Conservation (phyloP, 2,329 filamentous ascomycete species). For the Phyllosticta ampelicida region DNA sequence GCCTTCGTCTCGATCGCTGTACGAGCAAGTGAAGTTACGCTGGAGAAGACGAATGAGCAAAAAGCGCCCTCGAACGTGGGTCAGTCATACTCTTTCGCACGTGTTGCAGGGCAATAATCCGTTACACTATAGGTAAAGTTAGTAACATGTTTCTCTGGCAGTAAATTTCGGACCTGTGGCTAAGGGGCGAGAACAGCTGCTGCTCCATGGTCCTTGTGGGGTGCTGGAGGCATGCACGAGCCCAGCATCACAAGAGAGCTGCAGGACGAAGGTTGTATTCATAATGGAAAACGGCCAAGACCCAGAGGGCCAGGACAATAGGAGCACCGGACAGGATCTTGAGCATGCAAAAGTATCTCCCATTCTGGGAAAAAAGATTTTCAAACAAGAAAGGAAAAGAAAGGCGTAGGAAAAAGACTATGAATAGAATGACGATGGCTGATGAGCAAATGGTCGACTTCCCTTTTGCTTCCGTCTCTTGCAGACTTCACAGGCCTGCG, state of each 20-base stretch:
- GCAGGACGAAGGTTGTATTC: not conserved
- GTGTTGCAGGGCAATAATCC: conserved; percentile 47
- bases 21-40: conserved; percentile 31
- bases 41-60: conserved; percentile 11
- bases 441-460: not conserved
- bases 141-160: not conserved
- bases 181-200: not conserved
- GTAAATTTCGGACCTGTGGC: not conserved
- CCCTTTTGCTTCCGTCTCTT: conserved; percentile 60
- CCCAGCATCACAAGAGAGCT: not conserved
- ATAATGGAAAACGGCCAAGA: not conserved
- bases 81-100: conserved; percentile 42
- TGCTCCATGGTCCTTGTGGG: not conserved
- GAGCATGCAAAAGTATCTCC: not conserved
- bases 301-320: not conserved
- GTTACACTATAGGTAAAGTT: conserved; percentile 40
- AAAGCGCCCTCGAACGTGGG: not conserved
- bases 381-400: not conserved
- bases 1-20: conserved; percentile 25
- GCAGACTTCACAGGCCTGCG: conserved; percentile 54
- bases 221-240: not conserved
- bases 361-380: too few relatives aligned
- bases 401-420: not conserved
- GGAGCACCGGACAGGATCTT: not conserved
- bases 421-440: not conserved